Percentiles rank a stretch among this genome's conserved stretches.
Conservation (phyloP, 164 flowering plant species). For the Umbellularia californica region DNA sequence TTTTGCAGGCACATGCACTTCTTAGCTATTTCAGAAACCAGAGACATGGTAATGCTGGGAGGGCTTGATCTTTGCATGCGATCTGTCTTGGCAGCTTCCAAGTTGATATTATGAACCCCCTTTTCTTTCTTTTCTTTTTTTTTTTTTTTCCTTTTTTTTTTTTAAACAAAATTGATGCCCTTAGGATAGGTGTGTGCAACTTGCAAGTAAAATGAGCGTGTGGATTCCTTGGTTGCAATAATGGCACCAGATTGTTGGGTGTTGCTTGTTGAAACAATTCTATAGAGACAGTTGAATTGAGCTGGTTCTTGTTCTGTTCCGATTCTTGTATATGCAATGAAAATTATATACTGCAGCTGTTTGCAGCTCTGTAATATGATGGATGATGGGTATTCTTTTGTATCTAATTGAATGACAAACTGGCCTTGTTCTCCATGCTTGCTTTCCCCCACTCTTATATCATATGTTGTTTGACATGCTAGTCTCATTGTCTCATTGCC, state of each 20-base stretch:
- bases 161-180: not conserved
- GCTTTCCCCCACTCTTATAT: not conserved
- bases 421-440: not conserved
- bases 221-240: not conserved
- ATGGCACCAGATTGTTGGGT: not conserved
- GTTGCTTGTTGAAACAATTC: not conserved
- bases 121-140: too few relatives aligned
- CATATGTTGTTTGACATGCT: not conserved
- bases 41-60: constrained; percentile 64
- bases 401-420: not conserved
- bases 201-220: not conserved
- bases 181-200: not conserved
- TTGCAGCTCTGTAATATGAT: not conserved
- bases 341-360: not conserved
- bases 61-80: constrained; percentile 38
- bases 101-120: not conserved
- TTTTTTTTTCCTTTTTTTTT: not conserved
- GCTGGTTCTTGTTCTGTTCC: not conserved
- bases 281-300: not conserved
- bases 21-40: constrained; percentile 77
- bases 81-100: constrained; percentile 2
- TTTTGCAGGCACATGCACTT: constrained; percentile 73
- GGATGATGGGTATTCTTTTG: not conserved
- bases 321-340: not conserved
- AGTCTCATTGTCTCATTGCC: not conserved